Evolutionary conservation across 2,329 filamentous ascomycete species (phyloP), one percentile per base, ranked within the genome.

Genomic region (Ceratocystis cacaofunesta): DNA sequence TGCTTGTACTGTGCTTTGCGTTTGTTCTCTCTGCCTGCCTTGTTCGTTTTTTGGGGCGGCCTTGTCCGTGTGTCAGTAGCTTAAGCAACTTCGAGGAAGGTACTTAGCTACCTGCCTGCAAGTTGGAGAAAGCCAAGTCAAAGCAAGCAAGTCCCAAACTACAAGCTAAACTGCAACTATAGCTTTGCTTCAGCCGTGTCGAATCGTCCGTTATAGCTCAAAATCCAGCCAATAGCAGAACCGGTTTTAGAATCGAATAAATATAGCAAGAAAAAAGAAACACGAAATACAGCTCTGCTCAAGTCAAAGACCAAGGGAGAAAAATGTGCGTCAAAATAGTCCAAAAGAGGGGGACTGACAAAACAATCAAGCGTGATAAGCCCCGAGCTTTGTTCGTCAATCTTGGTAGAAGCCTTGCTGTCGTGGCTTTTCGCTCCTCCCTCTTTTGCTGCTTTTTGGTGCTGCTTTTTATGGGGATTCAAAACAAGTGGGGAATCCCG

Each of bases 181-280:
- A 32, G 55, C 55, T 58, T 36, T 58, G 55, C 55, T 58, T 58
- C 55, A 58, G 55, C 28, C 17, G 55, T 58, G 55, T 58, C 25
- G 28, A 58, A 36, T 58, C 55, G 55, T 36, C 55, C 15, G 25
- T 58, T 58, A 30, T 58, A 58, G 17, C 55, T 58, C 28, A 15
- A 36, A 30, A 30, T 36, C 15, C 28, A 58, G 55, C 55, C 55
- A 58, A 36, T 19, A 25, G n/a, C n/a, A 7, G 28, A 30, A 3
- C 3, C 55, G 25, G 22, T 15, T 36, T 58, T 58, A 15, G 36
- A 41, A 41, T 58, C 15, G 28, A 36, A 36, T n/a, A n/a, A 58
- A 58, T 58, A 36, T 8, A 58, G 17, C 55, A 36, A 5, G 15
- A 30, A 22, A 28, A 62, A n/a, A 60, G 19, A 32, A 32, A 46